Evolutionary conservation across 768 basidiomycete species (phyloP), one percentile per base, ranked within the genome.

Genomic region (Naganishia vaughanmartiniae): DNA sequence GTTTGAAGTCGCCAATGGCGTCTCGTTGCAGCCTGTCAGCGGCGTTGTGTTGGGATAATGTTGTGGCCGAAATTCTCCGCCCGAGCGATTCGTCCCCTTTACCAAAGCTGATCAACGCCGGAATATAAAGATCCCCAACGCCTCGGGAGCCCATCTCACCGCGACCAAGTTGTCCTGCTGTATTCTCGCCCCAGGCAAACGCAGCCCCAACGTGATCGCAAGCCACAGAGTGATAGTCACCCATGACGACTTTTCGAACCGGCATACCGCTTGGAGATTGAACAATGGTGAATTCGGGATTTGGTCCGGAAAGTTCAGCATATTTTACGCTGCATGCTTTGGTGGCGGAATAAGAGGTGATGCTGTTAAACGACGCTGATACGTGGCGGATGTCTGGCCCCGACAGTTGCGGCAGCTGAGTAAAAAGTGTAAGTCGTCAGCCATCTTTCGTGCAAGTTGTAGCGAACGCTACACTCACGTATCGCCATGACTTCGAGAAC

Each of bases 181-280:
- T 89, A 80, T 87, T 89, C 30, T 80, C 74, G 19, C 92, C 92
- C 92, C 91, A 94, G 14, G 93, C 90, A 24, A 89, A 83, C 30
- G 93, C 83, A 76, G 88, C 85, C 19, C 94, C 95, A 28, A 84
- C 80, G 46, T 86, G 84, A 2, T 92, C 94, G 75, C 96, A 83
- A 0, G 95, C 94, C 42, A 87, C 90, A 77, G 85, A 88, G 83
- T 98, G 95, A 80, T 94, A 96, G 81, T 98, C 95, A 6, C 95
- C 95, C 63, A 93, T 85, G 17, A 89, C 89, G 67, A 95, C 88
- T 63, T 75, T 73, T 31, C 70, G 51, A 45, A 77, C 60, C 14
- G 60, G 60, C 24, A 46, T n/a, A 28, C 60, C 60, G 60, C 39
- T 63, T 12, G 60, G 60, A 34, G 60, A 63, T 42, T 46, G 24